phyloP scores from a whole-genome alignment of 306 rosid genomes.

The Fragaria nilgerrensis region DNA sequence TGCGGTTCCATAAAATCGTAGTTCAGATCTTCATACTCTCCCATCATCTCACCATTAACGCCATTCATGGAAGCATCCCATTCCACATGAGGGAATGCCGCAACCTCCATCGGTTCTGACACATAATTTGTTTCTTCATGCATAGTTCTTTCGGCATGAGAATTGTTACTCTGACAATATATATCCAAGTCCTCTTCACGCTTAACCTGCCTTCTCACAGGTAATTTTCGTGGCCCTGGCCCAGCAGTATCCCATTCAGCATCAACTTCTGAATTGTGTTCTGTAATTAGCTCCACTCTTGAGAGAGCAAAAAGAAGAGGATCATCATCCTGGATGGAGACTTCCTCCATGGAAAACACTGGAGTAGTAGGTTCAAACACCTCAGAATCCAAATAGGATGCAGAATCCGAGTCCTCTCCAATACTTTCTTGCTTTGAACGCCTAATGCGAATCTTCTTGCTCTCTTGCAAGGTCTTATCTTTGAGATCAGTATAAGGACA shows the following conservation, averaged over 20 bases:
- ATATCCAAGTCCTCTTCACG: constrained; percentile 61
- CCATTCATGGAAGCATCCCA: constrained; percentile 42
- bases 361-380: constrained; percentile 56
- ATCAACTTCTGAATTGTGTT: constrained; percentile 47
- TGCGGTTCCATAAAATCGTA: constrained; percentile 63
- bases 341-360: constrained; percentile 49
- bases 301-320: constrained; percentile 70
- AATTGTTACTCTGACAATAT: constrained; percentile 35
- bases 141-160: constrained; percentile 31
- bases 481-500: constrained; percentile 69
- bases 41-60: constrained; percentile 36
- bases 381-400: constrained; percentile 41
- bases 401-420: constrained; percentile 53
- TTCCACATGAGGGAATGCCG: constrained; percentile 33
- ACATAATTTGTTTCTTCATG: constrained; percentile 30
- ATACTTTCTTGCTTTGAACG: constrained; percentile 49
- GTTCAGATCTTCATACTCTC: constrained; percentile 42
- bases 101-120: constrained; percentile 31
- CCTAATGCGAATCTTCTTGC: constrained; percentile 38
- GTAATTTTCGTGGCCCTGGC: constrained; percentile 71
- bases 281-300: constrained; percentile 62
- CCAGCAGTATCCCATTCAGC: constrained; percentile 53
- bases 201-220: constrained; percentile 73
- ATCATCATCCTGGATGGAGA: constrained; percentile 48
- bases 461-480: constrained; percentile 34